These are phyloP conservation scores for Epichloe amarillans DNA, from an alignment of 2,329 filamentous ascomycete genomes.

Conservation along the genomic window DNA sequence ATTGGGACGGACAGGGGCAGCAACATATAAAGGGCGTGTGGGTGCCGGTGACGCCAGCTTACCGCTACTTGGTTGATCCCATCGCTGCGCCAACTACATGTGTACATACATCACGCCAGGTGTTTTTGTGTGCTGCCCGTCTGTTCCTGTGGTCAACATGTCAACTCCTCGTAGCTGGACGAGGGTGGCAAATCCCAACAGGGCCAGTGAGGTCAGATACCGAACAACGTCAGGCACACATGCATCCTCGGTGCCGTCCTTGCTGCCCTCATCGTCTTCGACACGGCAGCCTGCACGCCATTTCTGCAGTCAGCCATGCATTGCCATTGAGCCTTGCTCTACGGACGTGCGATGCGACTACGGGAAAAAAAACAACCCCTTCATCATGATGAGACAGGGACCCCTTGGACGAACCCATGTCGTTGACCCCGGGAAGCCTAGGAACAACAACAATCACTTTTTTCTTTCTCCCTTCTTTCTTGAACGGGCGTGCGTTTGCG, in stretches of 20 bases:
- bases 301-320: slow-evolving; percentile 2
- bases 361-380: background rate
- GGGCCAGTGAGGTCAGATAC: background rate
- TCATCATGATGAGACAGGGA: background rate
- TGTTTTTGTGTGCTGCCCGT: background rate
- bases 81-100: background rate
- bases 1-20: background rate
- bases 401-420: too few species aligned
- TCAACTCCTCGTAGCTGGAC: background rate
- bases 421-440: too few species aligned
- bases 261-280: background rate
- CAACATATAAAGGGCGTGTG: background rate
- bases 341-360: background rate
- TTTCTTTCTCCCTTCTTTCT: too few species aligned
- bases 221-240: background rate
- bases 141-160: background rate
- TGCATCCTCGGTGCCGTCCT: background rate
- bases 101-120: too few species aligned
- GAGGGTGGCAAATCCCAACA: background rate
- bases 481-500: too few species aligned
- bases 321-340: background rate
- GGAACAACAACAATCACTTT: too few species aligned
- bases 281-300: background rate
- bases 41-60: background rate
- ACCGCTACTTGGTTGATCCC: background rate